Evolutionary conservation across 331 rosid species (phyloP).

Genomic region (Stylosanthes scabra): DNA sequence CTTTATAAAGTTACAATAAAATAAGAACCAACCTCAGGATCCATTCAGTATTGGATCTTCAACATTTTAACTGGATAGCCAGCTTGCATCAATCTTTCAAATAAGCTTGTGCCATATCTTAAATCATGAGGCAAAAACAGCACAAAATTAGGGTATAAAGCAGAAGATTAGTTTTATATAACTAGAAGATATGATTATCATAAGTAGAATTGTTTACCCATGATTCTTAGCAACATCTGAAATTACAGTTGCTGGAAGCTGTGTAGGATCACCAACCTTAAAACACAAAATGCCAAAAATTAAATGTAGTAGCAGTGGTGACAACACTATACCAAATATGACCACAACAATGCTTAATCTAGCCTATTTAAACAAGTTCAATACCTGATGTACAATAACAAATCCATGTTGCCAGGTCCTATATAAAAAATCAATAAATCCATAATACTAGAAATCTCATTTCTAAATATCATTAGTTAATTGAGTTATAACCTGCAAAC

Average conservation of each 20-base stretch:
- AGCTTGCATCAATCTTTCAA: conserved; percentile 81
- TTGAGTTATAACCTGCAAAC: conserved; percentile 15
- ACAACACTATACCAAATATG: no score
- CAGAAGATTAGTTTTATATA: conserved; percentile 13
- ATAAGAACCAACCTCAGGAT: conserved; percentile 84
- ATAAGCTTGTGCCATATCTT: conserved; percentile 86
- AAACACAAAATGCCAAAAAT: background rate
- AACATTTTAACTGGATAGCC: conserved; percentile 96
- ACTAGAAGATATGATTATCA: conserved; percentile 10
- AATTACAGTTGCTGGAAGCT: conserved; percentile 96
- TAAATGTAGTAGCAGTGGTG: conserved; percentile 25
- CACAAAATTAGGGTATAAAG: conserved; percentile 9
- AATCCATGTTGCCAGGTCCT: background rate
- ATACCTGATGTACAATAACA: conserved; percentile 10
- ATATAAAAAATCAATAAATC: conserved; percentile 15
- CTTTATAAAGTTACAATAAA: background rate
- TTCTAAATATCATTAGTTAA: conserved; percentile 15
- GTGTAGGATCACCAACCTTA: conserved; percentile 94
- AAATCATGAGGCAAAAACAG: conserved; percentile 38
- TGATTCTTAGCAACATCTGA: conserved; percentile 73
- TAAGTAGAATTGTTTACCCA: conserved; percentile 52
- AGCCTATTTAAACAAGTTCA: conserved; percentile 18
- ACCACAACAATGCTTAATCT: no score
- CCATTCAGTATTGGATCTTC: conserved; percentile 97
- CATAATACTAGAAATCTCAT: conserved; percentile 17